phyloP scores from a whole-genome alignment of 441 rosid genomes.

The Euphorbia celastroides region DNA sequence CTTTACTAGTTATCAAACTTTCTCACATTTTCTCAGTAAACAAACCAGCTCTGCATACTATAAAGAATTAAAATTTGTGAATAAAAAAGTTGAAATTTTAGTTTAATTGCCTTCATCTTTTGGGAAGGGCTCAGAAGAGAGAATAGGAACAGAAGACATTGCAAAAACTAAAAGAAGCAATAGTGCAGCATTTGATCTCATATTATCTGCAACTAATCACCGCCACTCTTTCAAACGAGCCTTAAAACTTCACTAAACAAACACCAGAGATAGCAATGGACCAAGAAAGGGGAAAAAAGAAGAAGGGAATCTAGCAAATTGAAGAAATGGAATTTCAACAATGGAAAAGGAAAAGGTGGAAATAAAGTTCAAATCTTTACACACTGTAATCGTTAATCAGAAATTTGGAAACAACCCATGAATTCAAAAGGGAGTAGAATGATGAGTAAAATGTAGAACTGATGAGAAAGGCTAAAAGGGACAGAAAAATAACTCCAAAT shows the following conservation, averaged over 20 bases:
- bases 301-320: slow-evolving; percentile 5
- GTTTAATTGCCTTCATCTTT: slow-evolving; percentile 56
- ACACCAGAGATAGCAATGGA: slow-evolving; percentile 4
- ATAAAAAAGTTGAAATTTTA: slow-evolving; percentile 3
- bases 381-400: slow-evolving; percentile 20
- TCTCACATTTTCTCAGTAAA: slow-evolving; percentile 23
- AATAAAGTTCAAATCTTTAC: slow-evolving; percentile 19
- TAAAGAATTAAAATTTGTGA: slow-evolving; percentile 51
- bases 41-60: slow-evolving; percentile 12
- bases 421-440: slow-evolving; percentile 31
- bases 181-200: slow-evolving; percentile 44
- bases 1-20: not conserved
- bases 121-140: slow-evolving; percentile 46
- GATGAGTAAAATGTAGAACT: slow-evolving; percentile 24
- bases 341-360: slow-evolving; percentile 13
- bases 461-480: slow-evolving; percentile 20
- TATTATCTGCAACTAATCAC: slow-evolving; percentile 37
- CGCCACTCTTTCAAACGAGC: slow-evolving; percentile 31
- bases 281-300: slow-evolving; percentile 18
- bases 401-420: slow-evolving; percentile 51
- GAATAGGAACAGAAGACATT: slow-evolving; percentile 34
- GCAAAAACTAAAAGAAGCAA: slow-evolving; percentile 38
- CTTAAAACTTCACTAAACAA: slow-evolving; percentile 23
- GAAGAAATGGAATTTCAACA: slow-evolving; percentile 25
- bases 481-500: slow-evolving; percentile 21